Percentiles rank a stretch among this genome's conserved stretches.
phyloP scores from a whole-genome alignment of 2,329 filamentous ascomycete species.

The Colletotrichum australisinense region DNA sequence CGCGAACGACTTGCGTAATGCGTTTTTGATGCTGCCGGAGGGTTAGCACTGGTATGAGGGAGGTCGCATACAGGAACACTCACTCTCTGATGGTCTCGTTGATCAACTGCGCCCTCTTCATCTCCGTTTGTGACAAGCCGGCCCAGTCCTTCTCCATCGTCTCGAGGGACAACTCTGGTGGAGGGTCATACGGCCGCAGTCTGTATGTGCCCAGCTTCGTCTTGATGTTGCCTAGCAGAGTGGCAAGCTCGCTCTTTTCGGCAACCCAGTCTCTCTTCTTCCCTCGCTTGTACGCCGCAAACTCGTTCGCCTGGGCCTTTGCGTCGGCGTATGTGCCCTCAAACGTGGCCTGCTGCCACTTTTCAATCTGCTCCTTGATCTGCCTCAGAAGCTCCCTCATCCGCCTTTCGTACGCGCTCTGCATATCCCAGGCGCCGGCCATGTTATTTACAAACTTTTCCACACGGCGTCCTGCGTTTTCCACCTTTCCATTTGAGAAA shows the following conservation, averaged over 20 bases:
- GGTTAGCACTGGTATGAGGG: slow-evolving; percentile 42
- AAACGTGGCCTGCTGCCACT: slow-evolving; percentile 85
- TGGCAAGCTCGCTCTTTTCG: slow-evolving; percentile 95
- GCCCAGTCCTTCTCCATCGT: slow-evolving; percentile 87
- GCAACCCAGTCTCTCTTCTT: slow-evolving; percentile 96
- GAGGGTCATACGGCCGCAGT: slow-evolving; percentile 90
- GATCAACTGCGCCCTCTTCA: slow-evolving; percentile 89
- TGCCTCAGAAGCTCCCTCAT: slow-evolving; percentile 85
- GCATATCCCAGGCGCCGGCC: slow-evolving; percentile 99
- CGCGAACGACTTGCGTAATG: slow-evolving; percentile 89
- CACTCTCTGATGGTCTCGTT: slow-evolving; percentile 98
- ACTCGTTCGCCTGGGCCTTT: slow-evolving; percentile 84
- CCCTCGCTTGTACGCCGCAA: slow-evolving; percentile 89
- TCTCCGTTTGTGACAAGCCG: slow-evolving; percentile 83
- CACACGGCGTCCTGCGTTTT: slow-evolving; percentile 94
- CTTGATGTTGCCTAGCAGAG: slow-evolving; percentile 96
- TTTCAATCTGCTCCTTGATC: slow-evolving; percentile 77
- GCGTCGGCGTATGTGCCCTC: slow-evolving; percentile 93
- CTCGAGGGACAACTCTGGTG: slow-evolving; percentile 83
- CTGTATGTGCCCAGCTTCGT: slow-evolving; percentile 97
- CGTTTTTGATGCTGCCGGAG: slow-evolving; percentile 84
- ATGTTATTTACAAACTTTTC: slow-evolving; percentile 99
- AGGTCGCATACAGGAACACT: slow-evolving; percentile 50
- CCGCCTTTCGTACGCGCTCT: slow-evolving; percentile 91
- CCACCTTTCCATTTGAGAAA: slow-evolving; percentile 98